These are phyloP conservation scores for Hypoxylon rubiginosum DNA, from an alignment of 2,329 filamentous ascomycete genomes.

Conservation along the genomic window DNA sequence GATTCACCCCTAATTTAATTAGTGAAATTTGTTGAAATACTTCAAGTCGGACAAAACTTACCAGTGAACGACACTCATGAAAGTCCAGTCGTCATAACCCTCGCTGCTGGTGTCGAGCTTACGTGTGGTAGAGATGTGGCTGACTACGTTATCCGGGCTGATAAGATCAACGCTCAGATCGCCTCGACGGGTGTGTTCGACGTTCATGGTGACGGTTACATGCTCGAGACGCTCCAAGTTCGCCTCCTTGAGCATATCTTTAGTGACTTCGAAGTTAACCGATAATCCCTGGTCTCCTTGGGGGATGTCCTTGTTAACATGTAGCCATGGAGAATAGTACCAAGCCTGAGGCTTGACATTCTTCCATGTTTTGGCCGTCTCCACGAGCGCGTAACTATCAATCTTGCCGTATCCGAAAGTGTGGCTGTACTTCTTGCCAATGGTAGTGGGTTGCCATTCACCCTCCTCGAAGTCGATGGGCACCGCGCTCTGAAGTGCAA, in stretches of 20 bases:
- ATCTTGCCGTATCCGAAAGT: conserved; percentile 97
- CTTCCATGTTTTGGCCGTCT: conserved; percentile 86
- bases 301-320: conserved; percentile 87
- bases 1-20: conserved; percentile 79
- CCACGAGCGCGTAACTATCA: conserved; percentile 86
- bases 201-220: conserved; percentile 97
- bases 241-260: conserved; percentile 82
- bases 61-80: conserved; percentile 98
- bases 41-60: conserved; percentile 61
- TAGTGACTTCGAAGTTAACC: conserved; percentile 84
- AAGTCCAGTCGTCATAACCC: conserved; percentile 96
- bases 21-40: conserved; percentile 40
- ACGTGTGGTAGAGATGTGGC: conserved; percentile 84
- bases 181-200: conserved; percentile 86
- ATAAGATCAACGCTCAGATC: conserved; percentile 93
- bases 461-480: conserved; percentile 79
- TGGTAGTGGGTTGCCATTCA: conserved; percentile 85
- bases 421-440: conserved; percentile 91
- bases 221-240: conserved; percentile 93
- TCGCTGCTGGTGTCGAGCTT: conserved; percentile 72
- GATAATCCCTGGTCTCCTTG: conserved; percentile 85
- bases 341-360: conserved; percentile 95
- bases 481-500: conserved; percentile 86
- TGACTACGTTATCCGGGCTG: conserved; percentile 84
- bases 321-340: conserved; percentile 94